Evolutionary conservation across 768 basidiomycete genomes (phyloP).

Genomic region (Kondoa malvinella): DNA sequence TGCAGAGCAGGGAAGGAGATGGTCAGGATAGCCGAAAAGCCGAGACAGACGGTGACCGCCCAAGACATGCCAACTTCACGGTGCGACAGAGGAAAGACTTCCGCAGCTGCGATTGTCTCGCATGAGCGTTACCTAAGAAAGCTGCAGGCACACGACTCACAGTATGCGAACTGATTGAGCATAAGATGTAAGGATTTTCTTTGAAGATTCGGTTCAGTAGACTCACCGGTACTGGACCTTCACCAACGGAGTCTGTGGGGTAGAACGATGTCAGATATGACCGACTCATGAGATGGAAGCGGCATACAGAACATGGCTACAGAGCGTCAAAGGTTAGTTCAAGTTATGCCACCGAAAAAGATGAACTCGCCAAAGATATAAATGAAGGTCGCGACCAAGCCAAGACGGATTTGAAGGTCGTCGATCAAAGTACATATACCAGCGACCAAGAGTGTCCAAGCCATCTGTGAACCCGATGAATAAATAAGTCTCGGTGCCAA

Average conservation of each 20-base stretch:
- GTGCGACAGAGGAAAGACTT: slow-evolving; percentile 10
- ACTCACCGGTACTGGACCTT: slow-evolving; percentile 21
- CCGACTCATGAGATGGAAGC: too few relatives aligned
- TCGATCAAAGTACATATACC: slow-evolving; percentile 37
- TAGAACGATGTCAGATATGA: slow-evolving; percentile 1
- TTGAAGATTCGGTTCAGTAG: slow-evolving; percentile 20
- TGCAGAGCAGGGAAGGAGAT: slow-evolving; percentile 26
- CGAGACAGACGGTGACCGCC: slow-evolving; percentile 31
- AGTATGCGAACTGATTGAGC: too few relatives aligned
- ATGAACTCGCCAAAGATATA: slow-evolving; percentile 19
- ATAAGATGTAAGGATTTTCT: slow-evolving; percentile 7
- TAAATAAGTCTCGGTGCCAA: not conserved
- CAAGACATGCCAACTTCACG: slow-evolving; percentile 33
- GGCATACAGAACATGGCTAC: too few relatives aligned
- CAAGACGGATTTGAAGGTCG: slow-evolving; percentile 30
- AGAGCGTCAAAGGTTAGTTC: too few relatives aligned
- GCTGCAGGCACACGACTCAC: too few relatives aligned
- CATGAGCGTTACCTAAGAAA: not conserved
- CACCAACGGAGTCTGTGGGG: slow-evolving; percentile 20
- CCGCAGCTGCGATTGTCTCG: not conserved
- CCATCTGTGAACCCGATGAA: slow-evolving; percentile 65
- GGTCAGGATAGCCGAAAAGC: slow-evolving; percentile 18
- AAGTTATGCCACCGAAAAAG: too few relatives aligned
- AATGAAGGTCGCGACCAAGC: slow-evolving; percentile 10
- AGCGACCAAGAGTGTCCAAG: slow-evolving; percentile 55